These are phyloP conservation scores for Decorospora gaudefroyi DNA, from an alignment of 2,329 filamentous ascomycete species.

Conservation along the genomic window DNA sequence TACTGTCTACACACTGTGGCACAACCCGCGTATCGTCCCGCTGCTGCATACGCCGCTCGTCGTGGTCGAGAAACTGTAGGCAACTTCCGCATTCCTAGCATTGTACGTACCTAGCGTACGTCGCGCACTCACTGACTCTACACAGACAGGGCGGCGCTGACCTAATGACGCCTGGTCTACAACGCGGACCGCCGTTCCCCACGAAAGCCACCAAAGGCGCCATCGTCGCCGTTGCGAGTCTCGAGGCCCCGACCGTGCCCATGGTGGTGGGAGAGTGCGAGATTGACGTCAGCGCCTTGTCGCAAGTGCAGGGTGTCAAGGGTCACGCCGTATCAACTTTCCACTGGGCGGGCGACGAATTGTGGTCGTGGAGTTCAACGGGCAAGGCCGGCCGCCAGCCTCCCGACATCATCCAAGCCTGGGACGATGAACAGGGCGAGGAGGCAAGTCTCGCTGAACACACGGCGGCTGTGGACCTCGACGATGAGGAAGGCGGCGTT, in stretches of 20 bases:
- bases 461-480: slow-evolving; percentile 49
- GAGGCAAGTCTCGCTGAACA: slow-evolving; percentile 45
- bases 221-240: slow-evolving; percentile 65
- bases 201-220: slow-evolving; percentile 61
- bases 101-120: too few species aligned
- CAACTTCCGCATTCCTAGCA: too few species aligned
- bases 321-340: slow-evolving; percentile 68
- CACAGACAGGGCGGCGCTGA: slow-evolving; percentile 68
- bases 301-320: slow-evolving; percentile 62
- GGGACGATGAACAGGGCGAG: slow-evolving; percentile 46
- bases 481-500: slow-evolving; percentile 56
- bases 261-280: slow-evolving; percentile 67
- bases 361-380: slow-evolving; percentile 66
- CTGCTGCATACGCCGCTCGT: slow-evolving; percentile 66
- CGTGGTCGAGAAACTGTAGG: slow-evolving; percentile 66
- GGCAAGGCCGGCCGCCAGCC: slow-evolving; percentile 58
- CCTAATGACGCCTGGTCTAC: slow-evolving; percentile 70
- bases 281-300: slow-evolving; percentile 63
- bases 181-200: slow-evolving; percentile 67
- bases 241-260: slow-evolving; percentile 64
- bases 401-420: slow-evolving; percentile 60
- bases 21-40: slow-evolving; percentile 63
- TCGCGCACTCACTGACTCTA: too few species aligned
- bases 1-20: slow-evolving; percentile 69
- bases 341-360: slow-evolving; percentile 70